Conservation (phyloP, 139 green algal genomes). For the Edaphochlamys debaryana region DNA sequence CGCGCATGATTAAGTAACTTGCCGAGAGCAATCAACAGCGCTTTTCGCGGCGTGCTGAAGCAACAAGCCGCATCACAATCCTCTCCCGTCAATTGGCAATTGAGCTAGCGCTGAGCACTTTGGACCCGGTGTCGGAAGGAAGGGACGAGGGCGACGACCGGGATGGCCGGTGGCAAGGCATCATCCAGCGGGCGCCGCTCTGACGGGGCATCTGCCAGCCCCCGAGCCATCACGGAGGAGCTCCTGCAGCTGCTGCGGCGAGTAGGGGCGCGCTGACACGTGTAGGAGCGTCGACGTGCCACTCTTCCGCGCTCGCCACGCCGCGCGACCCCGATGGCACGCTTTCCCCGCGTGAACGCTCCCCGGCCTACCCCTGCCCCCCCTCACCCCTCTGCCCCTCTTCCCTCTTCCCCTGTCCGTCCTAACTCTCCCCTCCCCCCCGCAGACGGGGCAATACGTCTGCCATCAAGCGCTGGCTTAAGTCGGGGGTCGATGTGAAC, state of each 20-base stretch:
- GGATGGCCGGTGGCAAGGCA: neutral
- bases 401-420: too few relatives aligned
- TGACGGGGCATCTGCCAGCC: neutral
- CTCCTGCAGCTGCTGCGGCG: constrained; percentile 15
- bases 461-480: constrained; percentile 17
- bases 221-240: constrained; percentile 16
- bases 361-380: neutral
- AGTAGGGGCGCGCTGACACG: too few relatives aligned
- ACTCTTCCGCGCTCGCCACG: neutral
- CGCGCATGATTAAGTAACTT: too few relatives aligned
- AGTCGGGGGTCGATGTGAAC: constrained; percentile 1
- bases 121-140: too few relatives aligned
- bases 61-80: too few relatives aligned
- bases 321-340: neutral
- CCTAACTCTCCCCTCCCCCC: neutral
- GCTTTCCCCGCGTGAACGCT: neutral
- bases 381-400: too few relatives aligned
- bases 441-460: constrained; percentile 20
- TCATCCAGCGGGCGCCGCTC: neutral
- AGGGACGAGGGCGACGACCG: too few relatives aligned
- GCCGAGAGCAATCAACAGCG: too few relatives aligned
- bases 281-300: too few relatives aligned
- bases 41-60: too few relatives aligned
- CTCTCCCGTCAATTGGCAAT: too few relatives aligned
- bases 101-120: too few relatives aligned